phyloP scores from a whole-genome alignment of 2,329 filamentous ascomycete species.

The Colletotrichum sp. region DNA sequence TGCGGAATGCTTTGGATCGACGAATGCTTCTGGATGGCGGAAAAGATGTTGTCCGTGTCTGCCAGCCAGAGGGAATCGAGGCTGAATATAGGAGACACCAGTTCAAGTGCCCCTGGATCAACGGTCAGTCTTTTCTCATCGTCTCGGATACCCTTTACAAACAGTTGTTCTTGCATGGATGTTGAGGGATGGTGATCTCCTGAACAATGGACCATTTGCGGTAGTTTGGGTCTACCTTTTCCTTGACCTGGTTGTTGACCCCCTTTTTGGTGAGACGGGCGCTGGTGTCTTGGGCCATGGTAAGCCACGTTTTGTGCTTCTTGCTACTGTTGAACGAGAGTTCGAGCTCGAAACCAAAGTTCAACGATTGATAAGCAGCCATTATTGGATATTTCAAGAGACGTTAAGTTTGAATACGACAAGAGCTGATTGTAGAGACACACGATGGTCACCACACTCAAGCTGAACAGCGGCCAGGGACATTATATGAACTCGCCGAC shows the following conservation, averaged over 20 bases:
- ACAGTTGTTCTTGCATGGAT: constrained; percentile 36
- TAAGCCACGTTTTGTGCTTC: constrained; percentile 35
- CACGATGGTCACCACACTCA: not conserved
- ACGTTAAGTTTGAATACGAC: not conserved
- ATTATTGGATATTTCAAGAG: not conserved
- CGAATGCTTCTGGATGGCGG: constrained; percentile 28
- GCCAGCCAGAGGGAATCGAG: constrained; percentile 29
- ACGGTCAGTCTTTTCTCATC: not conserved
- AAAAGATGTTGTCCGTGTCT: constrained; percentile 36
- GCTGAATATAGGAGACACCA: constrained; percentile 40
- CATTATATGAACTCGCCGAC: not conserved
- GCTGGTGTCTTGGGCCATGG: constrained; percentile 39
- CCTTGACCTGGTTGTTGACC: constrained; percentile 37
- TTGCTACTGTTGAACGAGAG: constrained; percentile 37
- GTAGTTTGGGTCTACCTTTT: constrained; percentile 35
- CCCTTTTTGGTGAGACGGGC: constrained; percentile 33
- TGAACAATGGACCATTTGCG: constrained; percentile 40
- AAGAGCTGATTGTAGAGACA: not conserved
- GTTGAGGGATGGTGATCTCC: constrained; percentile 39
- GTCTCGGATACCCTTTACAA: not conserved
- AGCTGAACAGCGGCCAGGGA: not conserved
- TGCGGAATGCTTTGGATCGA: constrained; percentile 26
- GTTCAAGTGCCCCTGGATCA: constrained; percentile 33
- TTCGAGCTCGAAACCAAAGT: constrained; percentile 43
- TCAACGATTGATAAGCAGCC: constrained; percentile 1